phyloP scores from a whole-genome alignment of 352 stramenopile genomes.

The Phytophthora melonis region DNA sequence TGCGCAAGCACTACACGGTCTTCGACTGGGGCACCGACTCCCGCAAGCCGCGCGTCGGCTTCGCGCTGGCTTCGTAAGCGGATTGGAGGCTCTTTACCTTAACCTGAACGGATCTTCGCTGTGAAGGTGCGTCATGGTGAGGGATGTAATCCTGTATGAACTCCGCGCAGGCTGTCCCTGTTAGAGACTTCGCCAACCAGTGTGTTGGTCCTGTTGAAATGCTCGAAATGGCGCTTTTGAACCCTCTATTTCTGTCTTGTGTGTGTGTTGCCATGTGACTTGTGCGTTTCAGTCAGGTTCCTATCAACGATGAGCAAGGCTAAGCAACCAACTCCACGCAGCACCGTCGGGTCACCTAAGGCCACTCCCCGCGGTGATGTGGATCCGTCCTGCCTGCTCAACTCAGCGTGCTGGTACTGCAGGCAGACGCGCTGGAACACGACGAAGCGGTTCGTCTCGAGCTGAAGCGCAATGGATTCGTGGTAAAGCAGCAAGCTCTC shows the following conservation, averaged over 20 bases:
- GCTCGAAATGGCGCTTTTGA: constrained; percentile 30
- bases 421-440: constrained; percentile 58
- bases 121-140: constrained; percentile 3
- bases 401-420: constrained; percentile 63
- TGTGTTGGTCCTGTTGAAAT: constrained; percentile 33
- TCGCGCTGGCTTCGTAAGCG: constrained; percentile 77
- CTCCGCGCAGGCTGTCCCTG: neutral
- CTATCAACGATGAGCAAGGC: constrained; percentile 31
- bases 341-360: constrained; percentile 20
- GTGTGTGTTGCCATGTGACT: neutral
- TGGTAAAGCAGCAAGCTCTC: constrained; percentile 57
- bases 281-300: constrained; percentile 7
- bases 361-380: constrained; percentile 25
- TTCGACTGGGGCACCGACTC: constrained; percentile 91
- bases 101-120: constrained; percentile 5
- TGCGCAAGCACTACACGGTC: constrained; percentile 96
- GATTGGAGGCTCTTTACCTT: neutral
- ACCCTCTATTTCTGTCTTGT: constrained; percentile 31
- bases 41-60: constrained; percentile 86
- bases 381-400: constrained; percentile 26
- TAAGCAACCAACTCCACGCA: constrained; percentile 31
- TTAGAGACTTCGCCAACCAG: constrained; percentile 7
- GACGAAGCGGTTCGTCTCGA: constrained; percentile 64
- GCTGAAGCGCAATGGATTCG: constrained; percentile 56
- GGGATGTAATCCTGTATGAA: constrained; percentile 17